Evolutionary conservation across 257 asterid genomes (phyloP), one percentile per base, ranked within the genome.

Genomic region (Scutellaria minor): DNA sequence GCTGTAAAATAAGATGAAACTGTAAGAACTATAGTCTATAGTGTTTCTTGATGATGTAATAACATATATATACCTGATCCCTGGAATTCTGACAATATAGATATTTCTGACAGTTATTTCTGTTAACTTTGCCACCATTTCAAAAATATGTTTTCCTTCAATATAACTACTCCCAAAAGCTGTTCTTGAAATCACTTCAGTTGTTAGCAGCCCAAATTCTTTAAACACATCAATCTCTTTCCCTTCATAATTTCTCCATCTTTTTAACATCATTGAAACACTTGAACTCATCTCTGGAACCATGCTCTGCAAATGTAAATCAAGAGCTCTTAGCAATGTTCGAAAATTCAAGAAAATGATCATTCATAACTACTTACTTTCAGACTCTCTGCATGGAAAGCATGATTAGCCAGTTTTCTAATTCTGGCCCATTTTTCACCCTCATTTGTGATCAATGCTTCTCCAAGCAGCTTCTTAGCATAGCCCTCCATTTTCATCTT

Each of bases 381-480:
- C 14, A 86, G 77, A 31, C 85, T 72, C 60, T 86, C 80, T 1
- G 85, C 80, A 74, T 86, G 88, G 75, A 82, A 86, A n/a, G 88
- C 77, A 58, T 78, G 88, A 58, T 86, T 73, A 5, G 91, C 91
- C 54, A 86, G 54, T 76, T 80, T 84, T 18, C 91, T 54, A 2
- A 83, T 72, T 52, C 64, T 82, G 0, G 84, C 79, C 91, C 91
- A 86, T 74, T 82, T 84, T 74, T 82, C 85, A 13, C 91, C 91
- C 59, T 86, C 91, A 9, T 78, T 78, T 0, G 85, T 78, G 35
- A 80, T 74, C 13, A 86, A 74, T 24, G 87, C 70, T 59, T 84
- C 85, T 0, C 91, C 91, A 0, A 83, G 78, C 20, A 79, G 70
- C 74, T 74, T 83, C 82, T 80, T 84, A 9, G 64, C 71, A 45